Base-by-base conservation (phyloP, 2,329 filamentous ascomycete genomes). In the Whalleya microplaca region DNA sequence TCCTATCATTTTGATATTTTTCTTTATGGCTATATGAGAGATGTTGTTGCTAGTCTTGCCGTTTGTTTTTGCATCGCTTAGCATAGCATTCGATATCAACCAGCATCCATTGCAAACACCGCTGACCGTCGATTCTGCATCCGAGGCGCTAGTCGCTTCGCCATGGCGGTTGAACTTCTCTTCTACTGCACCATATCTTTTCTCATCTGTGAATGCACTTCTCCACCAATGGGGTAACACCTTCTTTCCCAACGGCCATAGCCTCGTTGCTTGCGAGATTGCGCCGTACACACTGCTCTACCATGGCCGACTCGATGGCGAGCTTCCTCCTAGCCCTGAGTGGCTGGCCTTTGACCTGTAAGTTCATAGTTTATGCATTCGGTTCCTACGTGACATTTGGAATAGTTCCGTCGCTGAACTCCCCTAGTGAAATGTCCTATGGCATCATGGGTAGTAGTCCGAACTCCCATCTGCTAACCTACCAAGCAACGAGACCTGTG, bases 151-250 rank as follows among this genome's bases (percentile, higher is more conserved):
- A 27, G 23, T 27, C 23, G 23, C 23, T 27, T 55, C 56, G n/a
- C 43, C 44, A 19, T 70, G 71, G 66, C 66, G 62, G 14, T 68
- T 80, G 53, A 78, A 81, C 67, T 82, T 78, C 66, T 77, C 77
- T 1, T 80, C 78, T 1, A 61, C 77, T 12, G 72, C 75, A 7
- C 79, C 79, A 2, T 77, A 80, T 57, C 74, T 81, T 41, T 80
- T 82, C 64, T 75, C 78, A 37, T 80, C 79, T 2, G 67, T 75
- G 2, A 73, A 77, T 54, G 73, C 75, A 2, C 71, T 82, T 3
- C 68, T 82, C 3, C 76, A 80, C 55, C 78, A 82, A 68, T 80
- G 77, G 76, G 69, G 76, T 41, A 81, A 82, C 67, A 80, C 79
- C 1, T 77, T 80, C 64, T 81, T 80, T 47, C 78, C 79, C 8